phyloP scores from a whole-genome alignment of 2,329 filamentous ascomycete genomes.

The Aspergillus clavatus region DNA sequence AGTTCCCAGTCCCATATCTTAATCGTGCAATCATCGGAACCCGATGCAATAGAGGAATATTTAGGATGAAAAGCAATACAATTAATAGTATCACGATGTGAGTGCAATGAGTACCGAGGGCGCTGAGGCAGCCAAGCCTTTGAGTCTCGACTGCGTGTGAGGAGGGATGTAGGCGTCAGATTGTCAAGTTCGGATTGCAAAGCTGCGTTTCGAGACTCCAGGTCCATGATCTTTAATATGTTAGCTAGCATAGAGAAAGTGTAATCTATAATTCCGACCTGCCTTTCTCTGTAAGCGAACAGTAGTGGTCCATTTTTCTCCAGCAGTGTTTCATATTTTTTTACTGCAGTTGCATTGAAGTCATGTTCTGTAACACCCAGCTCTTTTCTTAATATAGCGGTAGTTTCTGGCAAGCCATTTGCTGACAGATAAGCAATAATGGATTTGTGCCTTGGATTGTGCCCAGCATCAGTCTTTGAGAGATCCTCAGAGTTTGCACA shows the following conservation, averaged over 20 bases:
- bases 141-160: slow-evolving; percentile 77
- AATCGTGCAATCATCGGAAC: slow-evolving; percentile 87
- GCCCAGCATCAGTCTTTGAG: neutral
- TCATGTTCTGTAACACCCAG: slow-evolving; percentile 60
- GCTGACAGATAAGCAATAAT: slow-evolving; percentile 82
- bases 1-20: slow-evolving; percentile 98
- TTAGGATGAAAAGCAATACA: slow-evolving; percentile 89
- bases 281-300: slow-evolving; percentile 92
- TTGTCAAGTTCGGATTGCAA: slow-evolving; percentile 82
- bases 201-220: slow-evolving; percentile 68
- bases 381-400: slow-evolving; percentile 68
- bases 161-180: slow-evolving; percentile 72
- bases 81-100: slow-evolving; percentile 74
- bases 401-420: slow-evolving; percentile 63
- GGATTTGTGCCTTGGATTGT: slow-evolving; percentile 70
- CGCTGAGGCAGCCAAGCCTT: slow-evolving; percentile 78
- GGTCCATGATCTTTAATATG: slow-evolving; percentile 70
- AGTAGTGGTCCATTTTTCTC: slow-evolving; percentile 99
- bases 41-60: slow-evolving; percentile 84
- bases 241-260: neutral
- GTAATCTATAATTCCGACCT: slow-evolving; percentile 13
- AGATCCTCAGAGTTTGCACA: neutral
- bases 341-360: slow-evolving; percentile 73
- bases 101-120: slow-evolving; percentile 76
- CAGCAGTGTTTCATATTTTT: slow-evolving; percentile 86